Conservation (phyloP, 2,329 filamentous ascomycete species). For the Coniella lustricola region DNA sequence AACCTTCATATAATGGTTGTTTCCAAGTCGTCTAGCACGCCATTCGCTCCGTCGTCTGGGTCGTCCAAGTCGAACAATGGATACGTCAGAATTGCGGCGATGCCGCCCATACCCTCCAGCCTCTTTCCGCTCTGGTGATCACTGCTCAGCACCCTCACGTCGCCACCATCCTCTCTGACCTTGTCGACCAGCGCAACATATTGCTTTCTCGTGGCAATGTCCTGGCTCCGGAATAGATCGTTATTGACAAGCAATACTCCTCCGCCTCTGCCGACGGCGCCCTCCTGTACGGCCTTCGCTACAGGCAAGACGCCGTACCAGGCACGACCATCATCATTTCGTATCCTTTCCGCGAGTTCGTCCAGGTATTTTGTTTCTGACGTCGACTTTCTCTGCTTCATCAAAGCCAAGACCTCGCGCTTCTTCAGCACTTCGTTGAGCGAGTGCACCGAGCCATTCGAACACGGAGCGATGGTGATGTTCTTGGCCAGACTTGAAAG, state of each 20-base stretch:
- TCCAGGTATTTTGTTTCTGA: slow-evolving; percentile 81
- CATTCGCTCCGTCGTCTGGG: slow-evolving; percentile 41
- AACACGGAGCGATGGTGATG: slow-evolving; percentile 71
- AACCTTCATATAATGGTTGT: slow-evolving; percentile 22
- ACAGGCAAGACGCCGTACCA: slow-evolving; percentile 87
- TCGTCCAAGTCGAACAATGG: slow-evolving; percentile 77
- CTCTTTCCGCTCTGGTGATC: slow-evolving; percentile 90
- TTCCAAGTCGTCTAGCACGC: slow-evolving; percentile 23
- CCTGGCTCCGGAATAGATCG: slow-evolving; percentile 74
- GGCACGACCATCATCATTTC: slow-evolving; percentile 77
- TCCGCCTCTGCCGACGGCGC: slow-evolving; percentile 80
- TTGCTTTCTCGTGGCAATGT: slow-evolving; percentile 66
- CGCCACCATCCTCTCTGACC: slow-evolving; percentile 80
- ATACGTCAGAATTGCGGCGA: slow-evolving; percentile 87
- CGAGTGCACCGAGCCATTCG: slow-evolving; percentile 78
- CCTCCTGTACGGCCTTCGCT: slow-evolving; percentile 73
- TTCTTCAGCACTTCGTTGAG: slow-evolving; percentile 82
- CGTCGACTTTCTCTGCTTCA: slow-evolving; percentile 83
- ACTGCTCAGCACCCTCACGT: slow-evolving; percentile 82
- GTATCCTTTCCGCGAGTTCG: slow-evolving; percentile 68
- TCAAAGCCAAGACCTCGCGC: slow-evolving; percentile 65
- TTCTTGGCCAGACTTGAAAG: slow-evolving; percentile 56
- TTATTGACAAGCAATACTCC: slow-evolving; percentile 84
- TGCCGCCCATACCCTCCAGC: slow-evolving; percentile 74
- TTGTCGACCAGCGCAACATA: slow-evolving; percentile 84